Evolutionary conservation across 1,284 basidiomycete species (phyloP).

Genomic region (Trichosporon faecale): DNA sequence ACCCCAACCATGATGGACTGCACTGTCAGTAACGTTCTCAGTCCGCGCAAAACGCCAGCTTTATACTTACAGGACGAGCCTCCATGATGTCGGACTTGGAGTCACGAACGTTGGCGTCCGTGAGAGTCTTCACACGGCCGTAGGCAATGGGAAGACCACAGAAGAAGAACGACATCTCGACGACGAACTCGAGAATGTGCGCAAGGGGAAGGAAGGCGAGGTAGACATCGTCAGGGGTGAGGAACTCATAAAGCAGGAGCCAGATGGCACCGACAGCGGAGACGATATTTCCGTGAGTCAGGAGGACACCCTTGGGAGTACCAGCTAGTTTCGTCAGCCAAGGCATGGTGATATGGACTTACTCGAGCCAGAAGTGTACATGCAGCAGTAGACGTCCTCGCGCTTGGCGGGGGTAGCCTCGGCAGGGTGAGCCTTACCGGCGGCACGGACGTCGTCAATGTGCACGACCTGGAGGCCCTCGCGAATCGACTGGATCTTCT

Average conservation of each 20-base stretch:
- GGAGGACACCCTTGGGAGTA: constrained; percentile 86
- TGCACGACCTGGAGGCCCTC: constrained; percentile 60
- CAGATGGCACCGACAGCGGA: constrained; percentile 78
- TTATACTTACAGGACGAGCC: constrained; percentile 63
- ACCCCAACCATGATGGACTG: constrained; percentile 80
- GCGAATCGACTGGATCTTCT: constrained; percentile 47
- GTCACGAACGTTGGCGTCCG: constrained; percentile 81
- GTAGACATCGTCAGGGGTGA: constrained; percentile 63
- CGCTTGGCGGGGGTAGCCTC: constrained; percentile 60
- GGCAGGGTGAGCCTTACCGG: constrained; percentile 60
- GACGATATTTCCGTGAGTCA: constrained; percentile 83
- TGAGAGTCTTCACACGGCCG: constrained; percentile 93
- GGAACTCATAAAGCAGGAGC: constrained; percentile 70
- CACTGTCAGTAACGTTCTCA: constrained; percentile 18
- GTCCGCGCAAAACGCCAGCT: not conserved
- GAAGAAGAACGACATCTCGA: constrained; percentile 52
- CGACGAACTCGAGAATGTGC: constrained; percentile 70
- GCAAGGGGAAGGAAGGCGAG: constrained; percentile 91
- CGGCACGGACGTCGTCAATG: constrained; percentile 66
- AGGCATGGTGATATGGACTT: constrained; percentile 23
- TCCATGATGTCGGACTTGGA: constrained; percentile 84
- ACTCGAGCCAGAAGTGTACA: constrained; percentile 83
- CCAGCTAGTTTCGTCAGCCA: constrained; percentile 57
- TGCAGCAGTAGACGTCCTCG: constrained; percentile 79
- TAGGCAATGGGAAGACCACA: constrained; percentile 65